Evolutionary conservation across 2,329 filamentous ascomycete species (phyloP), one percentile per base, ranked within the genome.

Genomic region (Purpureocillium lavendulum): DNA sequence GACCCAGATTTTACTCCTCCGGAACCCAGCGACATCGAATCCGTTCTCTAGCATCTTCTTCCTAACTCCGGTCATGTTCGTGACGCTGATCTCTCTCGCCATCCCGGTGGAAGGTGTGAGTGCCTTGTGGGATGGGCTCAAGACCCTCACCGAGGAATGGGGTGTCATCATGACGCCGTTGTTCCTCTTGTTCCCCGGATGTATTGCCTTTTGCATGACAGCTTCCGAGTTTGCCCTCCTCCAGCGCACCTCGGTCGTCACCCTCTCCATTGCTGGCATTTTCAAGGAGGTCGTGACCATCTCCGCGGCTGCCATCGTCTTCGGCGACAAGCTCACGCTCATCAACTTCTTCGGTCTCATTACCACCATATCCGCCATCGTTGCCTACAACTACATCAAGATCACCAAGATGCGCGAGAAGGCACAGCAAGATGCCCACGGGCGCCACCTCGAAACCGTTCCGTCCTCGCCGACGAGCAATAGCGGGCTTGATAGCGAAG

Each of bases 281-380:
- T 97, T 98, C 72, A 98, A 98, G 61, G 92, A 98, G 66, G 92
- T 97, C 31, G 82, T 98, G 40, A 98, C 92, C 12, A 97, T 98
- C 54, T 82, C 79, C 31, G 88, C 87, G 1, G 90, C 90, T 0
- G 84, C 87, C 8, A 60, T 94, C 21, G 80, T 95, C 4, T 98
- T 96, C 67, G 77, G 92, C 52, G 92, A 98, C 58, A 77, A 75
- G 36, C 75, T 98, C 34, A 96, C 89, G 0, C 69, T 82, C 0
- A 78, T 98, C 67, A 98, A 98, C 59, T 68, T 96, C 9, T 75
- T 84, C 13, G 92, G 92, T 7, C 69, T 98, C 11, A 56, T 94
- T n/a, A 80, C 94, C 36, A 98, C 92, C 0, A 86, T 97, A 49
- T 69, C 73, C 32, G 89, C 87, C 47, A 98, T 98, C 47, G 80